Base-by-base conservation (phyloP, 1,284 basidiomycete genomes). In the Ganoderma sinense region DNA sequence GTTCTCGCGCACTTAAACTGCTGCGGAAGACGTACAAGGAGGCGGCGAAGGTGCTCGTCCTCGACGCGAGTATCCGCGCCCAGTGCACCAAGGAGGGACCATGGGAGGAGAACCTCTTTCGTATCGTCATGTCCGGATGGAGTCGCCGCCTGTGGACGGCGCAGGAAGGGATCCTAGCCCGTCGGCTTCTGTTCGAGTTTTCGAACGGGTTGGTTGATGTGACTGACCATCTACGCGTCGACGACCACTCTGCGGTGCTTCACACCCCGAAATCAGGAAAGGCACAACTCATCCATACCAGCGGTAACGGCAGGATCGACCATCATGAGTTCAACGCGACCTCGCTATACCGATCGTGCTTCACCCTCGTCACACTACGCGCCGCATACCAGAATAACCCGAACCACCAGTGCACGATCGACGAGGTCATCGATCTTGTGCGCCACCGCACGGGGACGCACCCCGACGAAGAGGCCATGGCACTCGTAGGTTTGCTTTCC, bases 41-140 rank as follows among this genome's bases (percentile, higher is more conserved):
- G 7, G 73, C 73, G 4, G 51, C 13, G 23, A 40, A 43, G 36
- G 71, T 73, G 26, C 67, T 73, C 31, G 73, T 73, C 2, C 10
- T 73, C 23, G 73, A 74, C 59, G 36, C 36, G 7, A 51, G 66
- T 2, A 45, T 73, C 11, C 71, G 66, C 39, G n/a, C 59, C n/a
- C 40, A 39, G 31, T 66, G 68, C 60, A 11, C 61, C 7, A 23
- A 16, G 33, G 20, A 31, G 2, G 3, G 51, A 8, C 53, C 60
- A 5, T n/a, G 20, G 48, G 65, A 69, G 51, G 65, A 73, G 56
- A 53, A 51, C 20, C 14, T 73, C 20, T 61, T 75, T 5, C 68
- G 68, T 40, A 64, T 75, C 41, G 59, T 66, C 23, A 67, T 69
- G n/a, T 75, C 70, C 2, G 67, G 64, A 4, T 72, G 71, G 71